A percentile compares a stretch with the other conserved stretches of the same genome.
phyloP scores from a whole-genome alignment of 306 rosid species.

The Chamaecrista fasciculata region DNA sequence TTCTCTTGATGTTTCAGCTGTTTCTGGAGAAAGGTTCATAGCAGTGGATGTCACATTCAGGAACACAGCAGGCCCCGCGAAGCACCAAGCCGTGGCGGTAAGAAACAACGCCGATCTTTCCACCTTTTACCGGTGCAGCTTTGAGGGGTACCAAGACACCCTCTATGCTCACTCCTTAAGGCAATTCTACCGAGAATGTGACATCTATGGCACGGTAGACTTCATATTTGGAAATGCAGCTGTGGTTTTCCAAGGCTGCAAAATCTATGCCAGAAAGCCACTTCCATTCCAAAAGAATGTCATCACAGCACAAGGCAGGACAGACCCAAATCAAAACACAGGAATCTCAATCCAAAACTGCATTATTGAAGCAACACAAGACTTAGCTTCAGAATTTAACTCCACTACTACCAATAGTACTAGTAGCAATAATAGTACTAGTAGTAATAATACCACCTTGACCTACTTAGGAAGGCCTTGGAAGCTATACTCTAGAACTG shows the following conservation, averaged over 20 bases:
- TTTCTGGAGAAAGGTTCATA: constrained; percentile 61
- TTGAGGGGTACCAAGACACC: constrained; percentile 90
- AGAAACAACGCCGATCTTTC: constrained; percentile 78
- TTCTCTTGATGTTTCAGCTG: constrained; percentile 45
- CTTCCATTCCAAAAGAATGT: constrained; percentile 46
- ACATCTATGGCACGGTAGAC: constrained; percentile 70
- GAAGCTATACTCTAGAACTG: constrained; percentile 71
- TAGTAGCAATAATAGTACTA: too few relatives aligned
- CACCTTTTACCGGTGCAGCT: constrained; percentile 73
- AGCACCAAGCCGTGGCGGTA: constrained; percentile 85
- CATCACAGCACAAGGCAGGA: constrained; percentile 71
- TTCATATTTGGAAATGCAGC: constrained; percentile 86
- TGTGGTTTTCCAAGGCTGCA: constrained; percentile 70
- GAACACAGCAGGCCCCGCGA: constrained; percentile 77
- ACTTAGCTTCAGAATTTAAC: constrained; percentile 37
- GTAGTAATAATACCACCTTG: not conserved
- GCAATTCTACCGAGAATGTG: constrained; percentile 76
- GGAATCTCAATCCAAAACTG: constrained; percentile 81
- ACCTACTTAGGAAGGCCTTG: constrained; percentile 68
- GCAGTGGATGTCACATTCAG: constrained; percentile 71
- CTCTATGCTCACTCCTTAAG: constrained; percentile 72
- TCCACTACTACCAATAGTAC: not conserved
- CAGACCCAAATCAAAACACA: constrained; percentile 62
- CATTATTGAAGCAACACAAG: constrained; percentile 60
- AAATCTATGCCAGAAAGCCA: constrained; percentile 59